Evolutionary conservation across 352 stramenopile genomes (phyloP).

Genomic region (Globisporangium irregulare): DNA sequence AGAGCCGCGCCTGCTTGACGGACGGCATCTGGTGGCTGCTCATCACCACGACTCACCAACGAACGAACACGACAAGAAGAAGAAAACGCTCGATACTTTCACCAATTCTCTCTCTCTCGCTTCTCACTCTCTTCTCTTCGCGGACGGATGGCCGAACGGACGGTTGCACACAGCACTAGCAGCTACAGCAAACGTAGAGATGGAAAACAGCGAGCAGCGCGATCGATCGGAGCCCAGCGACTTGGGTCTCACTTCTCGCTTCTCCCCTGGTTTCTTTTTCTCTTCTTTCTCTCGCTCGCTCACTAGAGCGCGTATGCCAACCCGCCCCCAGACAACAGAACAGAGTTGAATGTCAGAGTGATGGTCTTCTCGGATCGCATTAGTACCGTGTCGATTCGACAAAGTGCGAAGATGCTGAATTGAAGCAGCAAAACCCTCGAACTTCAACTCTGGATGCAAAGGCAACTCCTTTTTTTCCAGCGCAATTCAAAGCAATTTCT

Average conservation of each 20-base stretch:
- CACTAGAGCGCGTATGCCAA: background rate
- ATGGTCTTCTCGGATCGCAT: constrained; percentile 14
- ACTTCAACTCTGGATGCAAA: constrained; percentile 2
- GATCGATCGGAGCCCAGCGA: constrained; percentile 2
- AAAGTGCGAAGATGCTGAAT: constrained; percentile 6
- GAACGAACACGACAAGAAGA: background rate
- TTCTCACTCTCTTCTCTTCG: background rate
- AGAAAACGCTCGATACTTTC: background rate
- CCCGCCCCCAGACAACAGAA: background rate
- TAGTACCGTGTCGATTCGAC: background rate
- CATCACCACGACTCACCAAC: constrained; percentile 14
- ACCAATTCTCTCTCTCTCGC: background rate
- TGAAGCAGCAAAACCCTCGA: background rate
- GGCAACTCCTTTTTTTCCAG: background rate
- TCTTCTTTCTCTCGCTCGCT: background rate
- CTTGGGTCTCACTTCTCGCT: background rate
- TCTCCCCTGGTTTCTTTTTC: constrained; percentile 6
- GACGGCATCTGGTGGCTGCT: constrained; percentile 23
- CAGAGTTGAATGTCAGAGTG: constrained; percentile 7
- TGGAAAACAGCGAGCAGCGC: background rate
- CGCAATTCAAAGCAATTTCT: background rate
- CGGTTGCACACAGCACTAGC: background rate
- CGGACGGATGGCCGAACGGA: background rate
- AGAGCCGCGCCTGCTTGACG: constrained; percentile 24
- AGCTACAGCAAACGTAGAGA: background rate